These are phyloP conservation scores for Piromyces finnis DNA, from an alignment of 192 early-diverging fungal species.

Conservation along the genomic window DNA sequence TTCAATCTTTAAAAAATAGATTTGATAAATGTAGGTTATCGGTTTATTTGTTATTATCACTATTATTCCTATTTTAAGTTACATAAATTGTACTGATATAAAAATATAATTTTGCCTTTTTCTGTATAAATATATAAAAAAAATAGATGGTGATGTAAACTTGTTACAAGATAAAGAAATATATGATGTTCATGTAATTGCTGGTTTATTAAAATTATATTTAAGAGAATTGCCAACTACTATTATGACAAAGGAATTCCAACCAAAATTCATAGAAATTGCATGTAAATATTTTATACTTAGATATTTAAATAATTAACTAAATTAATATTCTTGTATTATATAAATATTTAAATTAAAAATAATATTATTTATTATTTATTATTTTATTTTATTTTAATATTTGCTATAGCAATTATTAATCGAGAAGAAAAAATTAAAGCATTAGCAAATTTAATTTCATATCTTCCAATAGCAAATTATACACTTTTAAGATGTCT, in stretches of 20 bases:
- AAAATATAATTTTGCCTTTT: too few species aligned
- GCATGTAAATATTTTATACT: conserved; percentile 51
- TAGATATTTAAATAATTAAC: too few species aligned
- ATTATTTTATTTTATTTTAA: too few species aligned
- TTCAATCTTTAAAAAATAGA: conserved; percentile 54
- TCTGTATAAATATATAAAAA: not conserved
- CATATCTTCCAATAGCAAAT: conserved; percentile 64
- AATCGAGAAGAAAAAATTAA: conserved; percentile 63
- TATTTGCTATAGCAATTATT: conserved; percentile 55
- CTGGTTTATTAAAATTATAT: conserved; percentile 43
- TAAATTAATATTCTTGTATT: too few species aligned
- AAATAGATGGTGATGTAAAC: not conserved
- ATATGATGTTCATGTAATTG: conserved; percentile 37
- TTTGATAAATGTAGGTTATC: conserved; percentile 51
- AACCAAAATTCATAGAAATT: conserved; percentile 63
- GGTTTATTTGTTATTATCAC: too few species aligned
- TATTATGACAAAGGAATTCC: conserved; percentile 68
- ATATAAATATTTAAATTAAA: too few species aligned
- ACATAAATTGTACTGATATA: too few species aligned
- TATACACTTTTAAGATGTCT: conserved; percentile 75
- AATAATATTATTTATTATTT: too few species aligned
- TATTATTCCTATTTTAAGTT: too few species aligned
- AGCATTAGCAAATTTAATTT: conserved; percentile 62
- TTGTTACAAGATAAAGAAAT: not conserved
- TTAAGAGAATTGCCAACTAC: conserved; percentile 48